Evolutionary conservation across 176 grass and related monocot species (phyloP).

Genomic region (Ensete ventricosum): DNA sequence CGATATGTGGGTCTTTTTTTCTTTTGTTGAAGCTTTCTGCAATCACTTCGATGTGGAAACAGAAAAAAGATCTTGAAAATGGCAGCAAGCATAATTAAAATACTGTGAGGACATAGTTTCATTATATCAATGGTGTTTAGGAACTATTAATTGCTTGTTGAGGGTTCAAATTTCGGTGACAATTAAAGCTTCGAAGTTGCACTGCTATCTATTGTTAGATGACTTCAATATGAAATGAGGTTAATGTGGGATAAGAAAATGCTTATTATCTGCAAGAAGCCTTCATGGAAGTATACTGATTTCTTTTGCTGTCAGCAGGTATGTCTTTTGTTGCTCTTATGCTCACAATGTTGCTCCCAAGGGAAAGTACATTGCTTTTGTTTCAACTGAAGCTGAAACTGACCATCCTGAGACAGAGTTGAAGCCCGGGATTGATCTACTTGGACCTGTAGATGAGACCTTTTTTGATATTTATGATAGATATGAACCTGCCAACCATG

Average conservation of each 20-base stretch:
- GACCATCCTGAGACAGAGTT: constrained; percentile 82
- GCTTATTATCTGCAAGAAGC: no score
- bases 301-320: constrained; percentile 33
- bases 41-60: neutral
- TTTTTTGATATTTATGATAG: constrained; percentile 91
- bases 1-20: constrained; percentile 52
- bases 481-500: constrained; percentile 51
- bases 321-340: constrained; percentile 82
- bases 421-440: constrained; percentile 81
- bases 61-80: neutral
- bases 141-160: no score
- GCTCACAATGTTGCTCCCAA: constrained; percentile 89
- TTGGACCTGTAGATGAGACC: constrained; percentile 78
- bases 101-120: no score
- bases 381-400: constrained; percentile 87
- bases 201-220: no score
- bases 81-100: no score
- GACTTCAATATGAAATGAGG: no score
- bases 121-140: no score
- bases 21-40: neutral
- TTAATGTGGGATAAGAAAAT: no score
- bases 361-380: constrained; percentile 89
- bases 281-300: neutral
- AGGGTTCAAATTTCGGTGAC: no score
- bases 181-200: no score